Percentiles rank a stretch among this genome's conserved stretches.
These are phyloP conservation scores for Drechslerella dactyloides DNA, from an alignment of 2,329 filamentous ascomycete genomes.

Conservation along the genomic window DNA sequence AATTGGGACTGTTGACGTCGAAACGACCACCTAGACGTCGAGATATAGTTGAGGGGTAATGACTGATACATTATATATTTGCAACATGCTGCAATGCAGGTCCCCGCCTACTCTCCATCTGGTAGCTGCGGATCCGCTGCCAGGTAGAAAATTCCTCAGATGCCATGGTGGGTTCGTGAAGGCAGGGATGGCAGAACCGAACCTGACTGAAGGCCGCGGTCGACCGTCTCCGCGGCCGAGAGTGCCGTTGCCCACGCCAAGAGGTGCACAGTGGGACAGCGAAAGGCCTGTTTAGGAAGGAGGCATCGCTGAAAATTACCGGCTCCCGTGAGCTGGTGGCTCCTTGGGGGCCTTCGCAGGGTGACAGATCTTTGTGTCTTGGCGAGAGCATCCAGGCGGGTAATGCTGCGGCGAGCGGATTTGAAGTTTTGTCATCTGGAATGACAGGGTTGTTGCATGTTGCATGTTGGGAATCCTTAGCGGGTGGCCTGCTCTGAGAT, in stretches of 20 bases:
- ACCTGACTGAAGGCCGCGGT: conserved; percentile 15
- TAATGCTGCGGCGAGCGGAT: no score
- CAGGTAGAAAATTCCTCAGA: conserved; percentile 13
- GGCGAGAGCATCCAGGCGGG: no score
- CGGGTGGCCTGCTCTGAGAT: no score
- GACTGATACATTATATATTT: not conserved
- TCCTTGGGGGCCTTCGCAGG: not conserved
- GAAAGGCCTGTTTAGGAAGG: no score
- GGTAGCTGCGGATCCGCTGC: not conserved
- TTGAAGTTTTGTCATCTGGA: no score
- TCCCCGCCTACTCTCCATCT: not conserved
- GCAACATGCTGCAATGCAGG: not conserved
- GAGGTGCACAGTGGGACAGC: no score
- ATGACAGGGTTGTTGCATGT: no score
- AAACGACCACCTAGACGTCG: not conserved
- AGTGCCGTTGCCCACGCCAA: conserved; percentile 41
- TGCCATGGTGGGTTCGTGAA: conserved; percentile 10
- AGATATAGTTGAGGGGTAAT: not conserved
- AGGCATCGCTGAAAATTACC: no score
- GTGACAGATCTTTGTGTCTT: no score
- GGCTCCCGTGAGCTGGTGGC: conserved; percentile 14
- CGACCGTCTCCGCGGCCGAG: conserved; percentile 40
- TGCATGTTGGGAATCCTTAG: no score
- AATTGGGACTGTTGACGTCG: not conserved
- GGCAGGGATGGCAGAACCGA: conserved; percentile 12